Evolutionary conservation across 108 stramenopile genomes (phyloP).

Genomic region (Skeletonema costatum): DNA sequence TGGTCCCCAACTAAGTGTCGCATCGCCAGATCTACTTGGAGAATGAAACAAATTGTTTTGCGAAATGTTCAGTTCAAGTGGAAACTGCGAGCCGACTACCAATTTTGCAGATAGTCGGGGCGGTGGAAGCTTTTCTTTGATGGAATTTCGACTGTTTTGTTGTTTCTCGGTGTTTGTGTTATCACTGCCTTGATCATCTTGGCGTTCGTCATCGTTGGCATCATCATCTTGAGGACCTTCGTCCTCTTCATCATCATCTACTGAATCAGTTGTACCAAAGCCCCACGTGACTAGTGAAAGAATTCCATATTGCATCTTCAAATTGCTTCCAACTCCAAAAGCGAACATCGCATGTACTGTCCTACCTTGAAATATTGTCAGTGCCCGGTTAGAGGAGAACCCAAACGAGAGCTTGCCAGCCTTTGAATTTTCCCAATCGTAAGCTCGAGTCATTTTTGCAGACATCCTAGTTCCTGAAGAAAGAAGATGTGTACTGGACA

Average conservation of each 20-base stretch:
- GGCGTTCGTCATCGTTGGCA: not conserved
- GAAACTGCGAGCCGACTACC: constrained; percentile 25
- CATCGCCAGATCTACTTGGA: constrained; percentile 14
- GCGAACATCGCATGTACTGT: constrained; percentile 28
- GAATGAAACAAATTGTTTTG: constrained; percentile 34
- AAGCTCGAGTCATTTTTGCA: constrained; percentile 20
- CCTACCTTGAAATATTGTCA: constrained; percentile 14
- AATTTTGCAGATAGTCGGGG: constrained; percentile 30
- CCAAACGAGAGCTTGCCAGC: constrained; percentile 19
- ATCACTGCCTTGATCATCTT: not conserved
- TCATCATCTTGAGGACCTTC: not conserved
- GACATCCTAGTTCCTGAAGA: constrained; percentile 26
- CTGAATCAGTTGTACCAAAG: not conserved
- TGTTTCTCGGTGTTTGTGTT: not conserved
- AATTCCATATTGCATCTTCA: constrained; percentile 24
- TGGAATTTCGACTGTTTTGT: not conserved
- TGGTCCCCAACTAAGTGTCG: constrained; percentile 30
- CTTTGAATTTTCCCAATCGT: constrained; percentile 8
- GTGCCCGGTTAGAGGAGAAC: constrained; percentile 20
- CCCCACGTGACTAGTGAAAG: constrained; percentile 25
- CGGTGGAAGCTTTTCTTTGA: not conserved
- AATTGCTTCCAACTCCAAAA: constrained; percentile 20
- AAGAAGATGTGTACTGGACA: constrained; percentile 13
- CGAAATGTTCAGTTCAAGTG: constrained; percentile 15
- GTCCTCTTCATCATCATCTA: not conserved